Evolutionary conservation across 2,329 filamentous ascomycete species (phyloP), one percentile per base, ranked within the genome.

Genomic region (Diplodia corticola): DNA sequence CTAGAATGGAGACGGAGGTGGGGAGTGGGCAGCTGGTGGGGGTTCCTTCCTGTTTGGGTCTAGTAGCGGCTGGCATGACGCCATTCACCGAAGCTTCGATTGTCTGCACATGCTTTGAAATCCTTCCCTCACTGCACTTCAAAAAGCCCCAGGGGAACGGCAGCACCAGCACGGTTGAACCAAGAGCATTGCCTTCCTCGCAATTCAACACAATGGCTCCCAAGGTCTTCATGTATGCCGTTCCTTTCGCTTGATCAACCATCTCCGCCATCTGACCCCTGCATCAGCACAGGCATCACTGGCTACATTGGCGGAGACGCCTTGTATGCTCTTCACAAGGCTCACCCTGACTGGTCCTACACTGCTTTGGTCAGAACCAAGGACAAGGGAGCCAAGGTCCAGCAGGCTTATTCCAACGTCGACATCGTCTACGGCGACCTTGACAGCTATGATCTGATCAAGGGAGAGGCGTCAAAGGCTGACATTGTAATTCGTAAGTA

Each of bases 401-500:
- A 49, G 4, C 35, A 22, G 10, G 49, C 57, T 20, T 68, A 53
- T 13, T 44, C 67, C 20, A 57, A 63, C n/a, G 15, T 68, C 17
- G n/a, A 22, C 30, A 17, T 57, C 10, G 59, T 68, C 28, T 40
- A 44, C 26, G 67, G 67, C 33, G 48, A 57, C 26, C 49, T 68
- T 5, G 57, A 67, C 28, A 44, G 35, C 33, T 59, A 44, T 22
- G 64, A 67, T 13, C 20, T 66, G 20, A 51, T 68, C 57, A 53
- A 64, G 48, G 49, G 50, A 12, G 46, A 66, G 22, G 46, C 64
- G 2, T 9, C 57, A 5, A 63, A 40, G 9, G 67, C 67, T 20
- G 67, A 66, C 33, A 65, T 67, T 6, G 66, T 67, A 15, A 71
- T 84, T 15, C 63, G 64, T 60, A 51, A 26, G 64, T 49, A 2